These are phyloP conservation scores for Lasiodiplodia theobromae DNA, from an alignment of 2,329 filamentous ascomycete species.

Conservation along the genomic window DNA sequence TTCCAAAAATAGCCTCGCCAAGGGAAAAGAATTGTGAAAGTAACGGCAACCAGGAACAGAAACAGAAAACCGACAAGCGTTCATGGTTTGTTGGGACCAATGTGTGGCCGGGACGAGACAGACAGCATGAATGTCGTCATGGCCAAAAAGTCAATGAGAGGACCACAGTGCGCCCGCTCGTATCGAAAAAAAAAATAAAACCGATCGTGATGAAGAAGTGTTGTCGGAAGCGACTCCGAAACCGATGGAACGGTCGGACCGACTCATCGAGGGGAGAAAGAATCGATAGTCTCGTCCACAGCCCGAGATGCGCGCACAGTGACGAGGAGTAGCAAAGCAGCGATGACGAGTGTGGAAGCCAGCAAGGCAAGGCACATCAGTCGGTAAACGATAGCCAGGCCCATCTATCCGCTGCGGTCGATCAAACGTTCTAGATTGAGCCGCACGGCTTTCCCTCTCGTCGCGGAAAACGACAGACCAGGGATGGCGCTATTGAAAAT, in stretches of 20 bases:
- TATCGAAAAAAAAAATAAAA: too few species aligned
- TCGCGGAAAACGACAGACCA: not conserved
- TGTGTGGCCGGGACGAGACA: too few species aligned
- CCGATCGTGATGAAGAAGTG: not conserved
- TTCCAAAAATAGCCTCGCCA: not conserved
- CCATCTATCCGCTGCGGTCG: not conserved
- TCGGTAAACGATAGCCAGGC: not conserved
- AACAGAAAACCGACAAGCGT: not conserved
- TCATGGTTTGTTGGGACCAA: not conserved
- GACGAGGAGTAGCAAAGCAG: not conserved
- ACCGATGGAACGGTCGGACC: not conserved
- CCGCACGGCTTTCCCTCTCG: not conserved
- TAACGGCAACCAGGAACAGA: not conserved
- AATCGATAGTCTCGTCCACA: not conserved
- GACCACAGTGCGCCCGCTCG: too few species aligned
- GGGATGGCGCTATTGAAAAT: constrained; percentile 24
- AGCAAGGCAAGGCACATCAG: not conserved
- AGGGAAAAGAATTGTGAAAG: not conserved
- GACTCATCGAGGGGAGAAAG: not conserved
- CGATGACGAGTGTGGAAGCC: not conserved
- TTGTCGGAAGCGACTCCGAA: not conserved
- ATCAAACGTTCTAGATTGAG: constrained; percentile 16
- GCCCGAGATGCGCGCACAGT: not conserved
- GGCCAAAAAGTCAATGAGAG: too few species aligned
- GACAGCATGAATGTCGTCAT: too few species aligned